Conservation (phyloP, 106 monocot species). For the Apostasia shenzhenica region DNA sequence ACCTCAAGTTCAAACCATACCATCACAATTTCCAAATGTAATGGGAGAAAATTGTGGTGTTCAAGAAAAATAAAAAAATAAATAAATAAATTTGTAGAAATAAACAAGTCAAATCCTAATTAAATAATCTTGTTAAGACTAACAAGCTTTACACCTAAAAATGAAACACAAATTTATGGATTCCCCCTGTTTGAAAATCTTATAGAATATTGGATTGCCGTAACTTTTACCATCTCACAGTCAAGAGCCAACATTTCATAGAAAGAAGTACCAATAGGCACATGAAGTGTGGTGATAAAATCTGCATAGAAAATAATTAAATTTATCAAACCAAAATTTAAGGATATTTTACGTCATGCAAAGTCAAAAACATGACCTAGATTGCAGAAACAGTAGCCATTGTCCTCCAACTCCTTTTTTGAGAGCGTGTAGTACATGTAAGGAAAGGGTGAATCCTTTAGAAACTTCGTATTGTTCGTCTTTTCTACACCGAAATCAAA, state of each 20-base stretch:
- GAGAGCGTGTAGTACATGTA: conserved; percentile 74
- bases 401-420: conserved; percentile 68
- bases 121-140: background rate
- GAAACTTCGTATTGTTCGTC: conserved; percentile 14
- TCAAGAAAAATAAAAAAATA: too few relatives aligned
- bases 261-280: background rate
- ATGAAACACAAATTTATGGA: too few relatives aligned
- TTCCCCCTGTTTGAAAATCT: background rate
- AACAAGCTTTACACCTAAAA: too few relatives aligned
- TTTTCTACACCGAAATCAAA: conserved; percentile 30
- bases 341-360: background rate
- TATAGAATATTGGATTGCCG: background rate
- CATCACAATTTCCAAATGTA: too few relatives aligned
- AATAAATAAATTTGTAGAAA: background rate
- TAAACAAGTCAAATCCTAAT: background rate
- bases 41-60: too few relatives aligned
- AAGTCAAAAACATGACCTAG: conserved; percentile 32
- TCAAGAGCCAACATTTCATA: conserved; percentile 6
- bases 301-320: background rate
- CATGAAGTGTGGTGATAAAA: conserved; percentile 7
- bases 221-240: conserved; percentile 9
- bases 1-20: too few relatives aligned
- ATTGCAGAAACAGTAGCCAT: conserved; percentile 68
- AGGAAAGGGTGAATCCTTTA: conserved; percentile 70
- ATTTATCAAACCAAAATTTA: background rate